These are phyloP conservation scores for Lactifluus volemus DNA, from an alignment of 768 basidiomycete genomes.

Conservation along the genomic window DNA sequence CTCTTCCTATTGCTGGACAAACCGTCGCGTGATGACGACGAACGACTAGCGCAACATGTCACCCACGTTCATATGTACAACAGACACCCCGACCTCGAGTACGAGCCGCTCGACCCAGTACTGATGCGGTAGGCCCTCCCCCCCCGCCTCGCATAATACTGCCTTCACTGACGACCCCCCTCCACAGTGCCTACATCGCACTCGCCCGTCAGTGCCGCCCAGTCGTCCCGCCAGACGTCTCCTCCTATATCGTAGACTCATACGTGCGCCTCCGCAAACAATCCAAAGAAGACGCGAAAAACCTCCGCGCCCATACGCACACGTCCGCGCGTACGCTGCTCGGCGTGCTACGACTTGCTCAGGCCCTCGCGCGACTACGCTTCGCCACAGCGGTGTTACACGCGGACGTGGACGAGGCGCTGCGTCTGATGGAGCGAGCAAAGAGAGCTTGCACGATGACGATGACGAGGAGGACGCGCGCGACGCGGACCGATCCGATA, in stretches of 20 bases:
- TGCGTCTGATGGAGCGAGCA: constrained; percentile 95
- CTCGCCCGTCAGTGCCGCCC: constrained; percentile 82
- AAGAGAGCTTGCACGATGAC: constrained; percentile 76
- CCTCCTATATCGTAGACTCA: constrained; percentile 87
- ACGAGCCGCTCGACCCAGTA: constrained; percentile 76
- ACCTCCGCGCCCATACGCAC: constrained; percentile 86
- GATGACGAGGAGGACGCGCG: constrained; percentile 44
- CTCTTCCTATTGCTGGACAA: constrained; percentile 97
- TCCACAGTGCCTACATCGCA: constrained; percentile 87
- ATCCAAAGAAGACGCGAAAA: constrained; percentile 82
- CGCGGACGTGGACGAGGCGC: constrained; percentile 90
- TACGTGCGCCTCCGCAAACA: constrained; percentile 93
- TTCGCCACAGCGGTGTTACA: constrained; percentile 74
- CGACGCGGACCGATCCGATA: constrained; percentile 67
- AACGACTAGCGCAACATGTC: constrained; percentile 92
- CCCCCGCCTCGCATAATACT: not conserved
- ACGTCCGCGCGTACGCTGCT: constrained; percentile 95
- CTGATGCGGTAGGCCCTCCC: constrained; percentile 65
- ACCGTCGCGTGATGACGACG: constrained; percentile 90
- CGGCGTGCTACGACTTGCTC: constrained; percentile 87
- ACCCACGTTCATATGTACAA: constrained; percentile 98
- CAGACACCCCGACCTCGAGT: constrained; percentile 74
- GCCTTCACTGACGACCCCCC: constrained; percentile 6
- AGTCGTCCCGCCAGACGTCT: constrained; percentile 80
- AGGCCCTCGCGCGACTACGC: constrained; percentile 88